Evolutionary conservation across 2,329 filamentous ascomycete genomes (phyloP).

Genomic region (Sclerotinia nivalis): DNA sequence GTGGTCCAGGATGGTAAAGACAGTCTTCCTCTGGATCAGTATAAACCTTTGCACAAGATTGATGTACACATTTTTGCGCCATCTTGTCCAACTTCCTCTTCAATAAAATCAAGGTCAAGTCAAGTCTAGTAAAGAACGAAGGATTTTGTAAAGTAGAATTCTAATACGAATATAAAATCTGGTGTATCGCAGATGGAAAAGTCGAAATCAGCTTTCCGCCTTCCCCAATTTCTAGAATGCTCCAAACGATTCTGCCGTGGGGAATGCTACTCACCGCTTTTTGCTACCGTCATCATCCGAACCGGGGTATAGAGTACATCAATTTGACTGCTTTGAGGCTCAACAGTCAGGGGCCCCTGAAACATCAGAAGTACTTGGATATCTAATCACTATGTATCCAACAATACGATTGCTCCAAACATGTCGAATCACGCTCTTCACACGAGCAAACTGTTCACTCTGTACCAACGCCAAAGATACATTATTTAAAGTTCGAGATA

Average conservation of each 20-base stretch:
- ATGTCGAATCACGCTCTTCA: conserved; percentile 74
- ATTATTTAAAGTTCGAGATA: conserved; percentile 67
- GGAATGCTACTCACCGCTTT: not conserved
- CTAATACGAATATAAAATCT: not conserved
- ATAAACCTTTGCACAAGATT: conserved; percentile 89
- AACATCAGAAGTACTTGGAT: not conserved
- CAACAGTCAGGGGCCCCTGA: not conserved
- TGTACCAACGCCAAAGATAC: conserved; percentile 69
- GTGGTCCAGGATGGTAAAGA: conserved; percentile 88
- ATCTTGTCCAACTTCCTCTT: conserved; percentile 28
- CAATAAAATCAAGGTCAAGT: not conserved
- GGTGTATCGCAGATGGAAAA: conserved; percentile 1
- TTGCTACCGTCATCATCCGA: not conserved
- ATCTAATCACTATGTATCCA: conserved; percentile 49
- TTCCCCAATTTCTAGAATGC: conserved; percentile 20
- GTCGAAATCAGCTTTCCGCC: not conserved
- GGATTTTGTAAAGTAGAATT: not conserved
- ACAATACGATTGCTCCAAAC: conserved; percentile 52
- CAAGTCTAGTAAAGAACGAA: not conserved
- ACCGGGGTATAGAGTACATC: not conserved
- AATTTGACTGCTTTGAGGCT: not conserved
- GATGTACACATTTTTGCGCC: conserved; percentile 87
- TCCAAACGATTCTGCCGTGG: conserved; percentile 19
- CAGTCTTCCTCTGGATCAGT: conserved; percentile 81
- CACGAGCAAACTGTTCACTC: conserved; percentile 68